A percentile compares a stretch with the other conserved stretches of the same genome.
Evolutionary conservation across 768 basidiomycete species (phyloP).

Genomic region (Naematelia aurantialba): DNA sequence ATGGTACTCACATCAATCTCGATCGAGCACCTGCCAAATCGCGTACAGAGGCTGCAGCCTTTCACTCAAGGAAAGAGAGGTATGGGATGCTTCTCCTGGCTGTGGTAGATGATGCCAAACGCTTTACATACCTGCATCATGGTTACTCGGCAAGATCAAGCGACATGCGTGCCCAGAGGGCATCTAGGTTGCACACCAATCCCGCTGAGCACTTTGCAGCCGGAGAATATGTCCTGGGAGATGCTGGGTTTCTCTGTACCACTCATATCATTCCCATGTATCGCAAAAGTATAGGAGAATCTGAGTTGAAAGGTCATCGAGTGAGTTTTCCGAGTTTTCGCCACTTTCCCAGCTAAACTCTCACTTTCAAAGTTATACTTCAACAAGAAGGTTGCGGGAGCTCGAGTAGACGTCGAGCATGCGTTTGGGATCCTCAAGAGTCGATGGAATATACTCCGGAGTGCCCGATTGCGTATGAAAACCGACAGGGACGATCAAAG

Average conservation of each 20-base stretch:
- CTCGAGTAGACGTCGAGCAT: slow-evolving; percentile 1
- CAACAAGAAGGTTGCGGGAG: background rate
- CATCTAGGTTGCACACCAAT: too few species aligned
- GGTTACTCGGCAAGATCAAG: too few species aligned
- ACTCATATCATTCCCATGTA: slow-evolving; percentile 3
- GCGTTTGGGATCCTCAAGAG: slow-evolving; percentile 4
- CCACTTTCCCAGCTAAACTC: background rate
- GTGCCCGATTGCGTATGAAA: too few species aligned
- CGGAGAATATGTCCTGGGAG: slow-evolving; percentile 3
- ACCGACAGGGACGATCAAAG: background rate
- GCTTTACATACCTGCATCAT: too few species aligned
- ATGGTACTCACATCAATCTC: slow-evolving; percentile 6
- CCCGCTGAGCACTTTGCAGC: background rate
- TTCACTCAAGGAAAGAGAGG: too few species aligned
- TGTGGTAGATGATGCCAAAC: too few species aligned
- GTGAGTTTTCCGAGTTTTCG: background rate
- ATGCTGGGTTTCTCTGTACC: slow-evolving; percentile 3
- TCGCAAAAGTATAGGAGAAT: background rate
- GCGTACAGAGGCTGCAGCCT: too few species aligned
- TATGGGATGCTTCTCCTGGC: too few species aligned
- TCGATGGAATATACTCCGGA: slow-evolving; percentile 1
- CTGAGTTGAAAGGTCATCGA: background rate
- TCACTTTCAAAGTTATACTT: background rate
- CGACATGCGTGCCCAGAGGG: too few species aligned
- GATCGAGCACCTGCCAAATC: too few species aligned